Conservation (phyloP, 495 filamentous ascomycete genomes). For the Podospora conica region DNA sequence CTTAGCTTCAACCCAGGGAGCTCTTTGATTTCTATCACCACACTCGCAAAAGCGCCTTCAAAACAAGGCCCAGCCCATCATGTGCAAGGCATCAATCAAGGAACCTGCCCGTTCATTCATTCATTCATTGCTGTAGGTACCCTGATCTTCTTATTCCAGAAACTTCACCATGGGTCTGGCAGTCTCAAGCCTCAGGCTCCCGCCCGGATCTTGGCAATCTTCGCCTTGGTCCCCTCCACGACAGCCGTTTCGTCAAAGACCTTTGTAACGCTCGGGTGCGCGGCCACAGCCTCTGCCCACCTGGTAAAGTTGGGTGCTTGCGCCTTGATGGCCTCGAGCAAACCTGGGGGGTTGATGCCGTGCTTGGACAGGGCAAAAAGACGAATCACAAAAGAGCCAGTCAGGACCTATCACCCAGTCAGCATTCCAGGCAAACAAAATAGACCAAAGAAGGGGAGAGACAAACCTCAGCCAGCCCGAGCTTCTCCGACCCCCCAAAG, state of each 20-base stretch:
- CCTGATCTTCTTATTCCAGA: background rate
- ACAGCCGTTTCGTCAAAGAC: conserved; percentile 52
- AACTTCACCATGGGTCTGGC: background rate
- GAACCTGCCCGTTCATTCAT: too few relatives aligned
- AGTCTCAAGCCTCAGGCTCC: background rate
- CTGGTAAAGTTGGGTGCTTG: conserved; percentile 58
- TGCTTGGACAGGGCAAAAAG: conserved; percentile 46
- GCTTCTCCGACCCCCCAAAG: conserved; percentile 70
- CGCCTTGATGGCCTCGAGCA: conserved; percentile 43
- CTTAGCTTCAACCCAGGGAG: too few relatives aligned
- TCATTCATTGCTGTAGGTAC: background rate
- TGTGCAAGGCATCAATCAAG: too few relatives aligned
- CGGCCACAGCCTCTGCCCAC: conserved; percentile 58
- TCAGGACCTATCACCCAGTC: conserved; percentile 44
- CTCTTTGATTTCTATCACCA: too few relatives aligned
- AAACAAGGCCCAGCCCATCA: too few relatives aligned
- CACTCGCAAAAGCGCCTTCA: too few relatives aligned
- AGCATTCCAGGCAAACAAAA: background rate
- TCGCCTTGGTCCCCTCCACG: conserved; percentile 28
- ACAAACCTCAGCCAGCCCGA: conserved; percentile 73
- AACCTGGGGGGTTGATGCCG: conserved; percentile 45
- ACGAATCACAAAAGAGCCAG: conserved; percentile 62
- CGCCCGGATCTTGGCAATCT: conserved; percentile 26
- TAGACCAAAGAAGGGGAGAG: background rate
- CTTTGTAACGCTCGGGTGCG: conserved; percentile 59